phyloP scores from a whole-genome alignment of 2,329 filamentous ascomycete genomes.

The Aspergillus versicolor region DNA sequence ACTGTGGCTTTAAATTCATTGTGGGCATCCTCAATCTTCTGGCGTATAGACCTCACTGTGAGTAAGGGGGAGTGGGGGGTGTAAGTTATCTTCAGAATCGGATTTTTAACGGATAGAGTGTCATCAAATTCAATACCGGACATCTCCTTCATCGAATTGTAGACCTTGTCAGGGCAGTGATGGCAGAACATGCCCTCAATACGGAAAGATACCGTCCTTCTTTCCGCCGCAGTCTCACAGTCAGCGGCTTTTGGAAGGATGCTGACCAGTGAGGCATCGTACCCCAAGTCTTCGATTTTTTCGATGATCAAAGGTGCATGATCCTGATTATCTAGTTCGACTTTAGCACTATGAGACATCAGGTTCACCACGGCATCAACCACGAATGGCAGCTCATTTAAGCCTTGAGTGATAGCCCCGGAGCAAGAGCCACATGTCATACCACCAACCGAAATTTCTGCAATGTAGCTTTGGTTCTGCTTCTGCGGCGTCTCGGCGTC shows the following conservation, averaged over 20 bases:
- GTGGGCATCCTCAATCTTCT: slow-evolving; percentile 65
- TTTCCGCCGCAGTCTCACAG: slow-evolving; percentile 25
- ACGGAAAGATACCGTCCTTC: slow-evolving; percentile 62
- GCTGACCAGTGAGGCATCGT: slow-evolving; percentile 61
- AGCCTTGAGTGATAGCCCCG: slow-evolving; percentile 47
- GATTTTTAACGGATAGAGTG: slow-evolving; percentile 57
- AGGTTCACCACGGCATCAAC: slow-evolving; percentile 51
- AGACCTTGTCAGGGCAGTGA: slow-evolving; percentile 60
- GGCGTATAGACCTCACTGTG: slow-evolving; percentile 73
- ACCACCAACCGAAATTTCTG: slow-evolving; percentile 53
- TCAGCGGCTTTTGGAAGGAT: slow-evolving; percentile 31
- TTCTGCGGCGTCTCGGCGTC: slow-evolving; percentile 2
- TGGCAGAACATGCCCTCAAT: slow-evolving; percentile 74
- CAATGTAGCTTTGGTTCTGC: slow-evolving; percentile 30
- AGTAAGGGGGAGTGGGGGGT: slow-evolving; percentile 65
- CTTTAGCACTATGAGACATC: slow-evolving; percentile 49
- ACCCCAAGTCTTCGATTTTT: slow-evolving; percentile 61
- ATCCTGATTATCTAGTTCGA: slow-evolving; percentile 50
- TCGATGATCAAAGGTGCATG: slow-evolving; percentile 48
- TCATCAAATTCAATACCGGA: slow-evolving; percentile 48
- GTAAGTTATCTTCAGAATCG: slow-evolving; percentile 71
- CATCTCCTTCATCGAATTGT: slow-evolving; percentile 39
- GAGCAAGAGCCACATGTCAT: slow-evolving; percentile 61
- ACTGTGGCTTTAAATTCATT: slow-evolving; percentile 66
- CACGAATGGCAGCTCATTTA: slow-evolving; percentile 49